Evolutionary conservation across 129 eudicot genomes (phyloP).

Genomic region (Kitagawia praeruptora): DNA sequence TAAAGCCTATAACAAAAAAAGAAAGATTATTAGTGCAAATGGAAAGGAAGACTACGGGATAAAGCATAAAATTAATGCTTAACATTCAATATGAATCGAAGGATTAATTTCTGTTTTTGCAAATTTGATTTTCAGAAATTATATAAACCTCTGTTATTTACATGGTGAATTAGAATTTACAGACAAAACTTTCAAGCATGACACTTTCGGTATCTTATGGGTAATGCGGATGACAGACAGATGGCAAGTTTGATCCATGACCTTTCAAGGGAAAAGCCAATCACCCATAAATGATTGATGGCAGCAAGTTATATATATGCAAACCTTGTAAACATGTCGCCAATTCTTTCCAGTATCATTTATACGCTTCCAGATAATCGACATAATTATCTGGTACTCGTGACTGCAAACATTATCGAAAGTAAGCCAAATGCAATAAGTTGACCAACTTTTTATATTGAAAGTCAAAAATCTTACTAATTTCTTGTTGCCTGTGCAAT

Average conservation of each 20-base stretch:
- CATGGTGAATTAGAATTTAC: not conserved
- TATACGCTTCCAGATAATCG: conserved; percentile 84
- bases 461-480: conserved; percentile 38
- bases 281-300: not conserved
- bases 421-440: conserved; percentile 11
- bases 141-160: not conserved
- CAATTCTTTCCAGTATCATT: conserved; percentile 93
- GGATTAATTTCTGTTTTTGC: not conserved
- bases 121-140: not conserved
- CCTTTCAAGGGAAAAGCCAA: not conserved
- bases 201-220: not conserved
- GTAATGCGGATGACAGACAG: not conserved
- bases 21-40: conserved; percentile 3
- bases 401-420: conserved; percentile 50
- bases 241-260: not conserved
- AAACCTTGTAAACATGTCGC: conserved; percentile 99
- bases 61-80: not conserved
- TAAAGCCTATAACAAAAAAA: conserved; percentile 62
- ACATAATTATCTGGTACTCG: conserved; percentile 94
- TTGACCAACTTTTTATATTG: not conserved
- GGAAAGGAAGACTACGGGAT: not conserved
- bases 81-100: not conserved
- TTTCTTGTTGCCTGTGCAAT: conserved; percentile 92
- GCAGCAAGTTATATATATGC: conserved; percentile 2
- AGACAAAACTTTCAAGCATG: not conserved